Conservation (phyloP, 805 yeast species). For the Yarrowia sp. region DNA sequence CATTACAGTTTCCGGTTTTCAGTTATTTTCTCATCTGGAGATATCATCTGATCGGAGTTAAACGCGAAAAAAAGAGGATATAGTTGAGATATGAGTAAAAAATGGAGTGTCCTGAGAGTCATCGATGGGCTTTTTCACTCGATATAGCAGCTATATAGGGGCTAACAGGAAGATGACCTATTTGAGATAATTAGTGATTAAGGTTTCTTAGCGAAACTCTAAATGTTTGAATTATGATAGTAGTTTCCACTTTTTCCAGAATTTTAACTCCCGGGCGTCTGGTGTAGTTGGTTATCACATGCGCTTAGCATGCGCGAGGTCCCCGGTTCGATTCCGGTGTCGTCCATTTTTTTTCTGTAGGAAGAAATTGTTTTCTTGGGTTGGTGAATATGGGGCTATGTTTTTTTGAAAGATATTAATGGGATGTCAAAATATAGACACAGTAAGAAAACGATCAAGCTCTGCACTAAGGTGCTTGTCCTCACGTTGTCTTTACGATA, state of each 20-base stretch:
- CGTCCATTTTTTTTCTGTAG: not conserved
- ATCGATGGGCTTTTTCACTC: no score
- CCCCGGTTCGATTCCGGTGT: conserved; percentile 37
- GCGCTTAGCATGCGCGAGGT: conserved; percentile 37
- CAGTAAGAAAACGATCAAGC: no score
- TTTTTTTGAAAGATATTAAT: not conserved
- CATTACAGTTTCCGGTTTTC: conserved; percentile 9
- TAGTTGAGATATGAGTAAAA: no score
- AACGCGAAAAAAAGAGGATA: not conserved
- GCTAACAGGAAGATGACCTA: not conserved
- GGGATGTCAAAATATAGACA: no score
- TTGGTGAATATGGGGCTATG: not conserved
- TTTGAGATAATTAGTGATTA: not conserved
- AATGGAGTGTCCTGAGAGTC: no score
- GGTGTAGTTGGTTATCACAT: conserved; percentile 36
- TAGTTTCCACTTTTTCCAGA: no score
- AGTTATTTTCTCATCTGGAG: conserved; percentile 10
- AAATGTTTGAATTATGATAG: not conserved
- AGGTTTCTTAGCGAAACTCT: not conserved
- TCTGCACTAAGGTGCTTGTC: no score
- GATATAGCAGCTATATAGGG: no score
- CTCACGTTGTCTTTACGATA: no score
- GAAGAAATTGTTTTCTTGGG: no score
- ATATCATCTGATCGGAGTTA: not conserved
- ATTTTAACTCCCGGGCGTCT: conserved; percentile 21